These are phyloP conservation scores for Xanthoconium stramineum DNA, from an alignment of 768 basidiomycete species.

Conservation along the genomic window DNA sequence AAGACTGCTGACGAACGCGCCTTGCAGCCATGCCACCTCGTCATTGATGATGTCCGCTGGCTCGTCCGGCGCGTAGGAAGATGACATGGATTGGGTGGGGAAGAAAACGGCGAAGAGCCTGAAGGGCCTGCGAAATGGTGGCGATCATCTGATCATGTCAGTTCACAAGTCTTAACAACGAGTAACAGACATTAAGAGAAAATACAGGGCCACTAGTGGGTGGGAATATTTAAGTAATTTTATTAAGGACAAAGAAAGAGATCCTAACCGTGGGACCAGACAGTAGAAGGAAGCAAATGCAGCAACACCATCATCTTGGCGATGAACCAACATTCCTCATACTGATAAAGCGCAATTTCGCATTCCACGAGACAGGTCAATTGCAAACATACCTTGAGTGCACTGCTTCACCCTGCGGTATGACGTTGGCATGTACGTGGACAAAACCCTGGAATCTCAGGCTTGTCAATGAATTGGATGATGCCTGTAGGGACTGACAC, in stretches of 20 bases:
- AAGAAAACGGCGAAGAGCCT: neutral
- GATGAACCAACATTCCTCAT: neutral
- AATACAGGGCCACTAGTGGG: neutral
- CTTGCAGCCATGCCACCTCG: constrained; percentile 21
- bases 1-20: constrained; percentile 19
- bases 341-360: neutral
- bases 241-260: neutral
- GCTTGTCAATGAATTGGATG: constrained; percentile 11
- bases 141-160: neutral
- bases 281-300: neutral
- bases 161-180: constrained; percentile 4
- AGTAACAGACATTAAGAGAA: neutral
- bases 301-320: neutral
- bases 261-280: neutral
- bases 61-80: constrained; percentile 1
- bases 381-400: neutral
- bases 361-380: neutral
- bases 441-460: constrained; percentile 7
- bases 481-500: neutral
- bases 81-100: constrained; percentile 4
- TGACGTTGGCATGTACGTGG: neutral
- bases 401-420: neutral
- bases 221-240: constrained; percentile 8
- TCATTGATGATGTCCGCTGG: neutral
- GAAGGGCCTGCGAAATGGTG: constrained; percentile 3